A percentile compares a stretch with the other conserved stretches of the same genome.
Evolutionary conservation across 2,329 filamentous ascomycete species (phyloP).

Genomic region (Chaetomium sp.): DNA sequence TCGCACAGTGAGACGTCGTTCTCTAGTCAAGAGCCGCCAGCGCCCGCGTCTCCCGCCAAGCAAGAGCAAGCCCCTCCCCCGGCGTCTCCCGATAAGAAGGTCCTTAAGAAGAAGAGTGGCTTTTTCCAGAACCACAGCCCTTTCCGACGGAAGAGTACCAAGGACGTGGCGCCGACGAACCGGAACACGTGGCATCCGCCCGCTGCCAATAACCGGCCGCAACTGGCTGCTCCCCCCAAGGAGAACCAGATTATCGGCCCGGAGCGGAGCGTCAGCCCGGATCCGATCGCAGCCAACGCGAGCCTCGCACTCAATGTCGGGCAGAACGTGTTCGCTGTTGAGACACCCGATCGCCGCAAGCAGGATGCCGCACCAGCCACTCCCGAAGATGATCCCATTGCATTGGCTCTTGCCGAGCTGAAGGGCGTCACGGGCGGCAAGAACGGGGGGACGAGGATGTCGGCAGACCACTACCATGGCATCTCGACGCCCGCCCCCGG

Average conservation of each 20-base stretch:
- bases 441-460: slow-evolving; percentile 77
- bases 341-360: slow-evolving; percentile 68
- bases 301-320: slow-evolving; percentile 93
- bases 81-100: slow-evolving; percentile 63
- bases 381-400: slow-evolving; percentile 83
- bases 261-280: slow-evolving; percentile 65
- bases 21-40: slow-evolving; percentile 76
- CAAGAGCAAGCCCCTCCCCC: slow-evolving; percentile 46
- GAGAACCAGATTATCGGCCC: slow-evolving; percentile 42
- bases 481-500: slow-evolving; percentile 71
- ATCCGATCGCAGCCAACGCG: slow-evolving; percentile 87
- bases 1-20: slow-evolving; percentile 90
- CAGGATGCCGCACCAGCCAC: slow-evolving; percentile 45
- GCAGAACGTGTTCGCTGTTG: slow-evolving; percentile 93
- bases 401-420: slow-evolving; percentile 85
- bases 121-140: slow-evolving; percentile 94
- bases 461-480: slow-evolving; percentile 95
- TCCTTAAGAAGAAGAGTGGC: slow-evolving; percentile 72
- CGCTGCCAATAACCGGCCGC: slow-evolving; percentile 32
- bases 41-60: slow-evolving; percentile 68
- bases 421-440: slow-evolving; percentile 79
- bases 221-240: slow-evolving; percentile 25
- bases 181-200: slow-evolving; percentile 63
- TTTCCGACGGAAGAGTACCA: slow-evolving; percentile 89
- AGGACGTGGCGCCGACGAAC: slow-evolving; percentile 56